Evolutionary conservation across 2,329 filamentous ascomycete species (phyloP).

Genomic region (Penicillium sp.): DNA sequence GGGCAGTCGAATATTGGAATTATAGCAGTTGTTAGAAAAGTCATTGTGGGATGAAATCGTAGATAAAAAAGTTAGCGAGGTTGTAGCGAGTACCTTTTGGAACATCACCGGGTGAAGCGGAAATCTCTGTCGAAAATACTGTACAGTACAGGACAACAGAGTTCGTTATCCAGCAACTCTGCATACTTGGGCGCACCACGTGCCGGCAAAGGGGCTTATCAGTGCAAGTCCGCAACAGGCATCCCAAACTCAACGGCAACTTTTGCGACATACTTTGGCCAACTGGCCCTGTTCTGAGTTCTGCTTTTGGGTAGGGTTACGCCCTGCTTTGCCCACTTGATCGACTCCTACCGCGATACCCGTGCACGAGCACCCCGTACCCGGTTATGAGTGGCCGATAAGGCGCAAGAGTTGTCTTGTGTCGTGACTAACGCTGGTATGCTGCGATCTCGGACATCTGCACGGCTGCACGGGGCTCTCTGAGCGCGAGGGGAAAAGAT

Average conservation of each 20-base stretch:
- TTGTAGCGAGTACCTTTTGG: neutral
- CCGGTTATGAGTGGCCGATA: conserved; percentile 9
- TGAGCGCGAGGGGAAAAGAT: no score
- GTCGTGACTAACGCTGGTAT: no score
- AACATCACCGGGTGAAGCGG: neutral
- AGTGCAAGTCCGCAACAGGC: neutral
- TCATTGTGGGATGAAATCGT: neutral
- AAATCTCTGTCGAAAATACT: no score
- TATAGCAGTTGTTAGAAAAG: neutral
- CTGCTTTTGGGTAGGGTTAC: conserved; percentile 3
- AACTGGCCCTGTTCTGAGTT: no score
- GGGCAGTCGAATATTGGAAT: neutral
- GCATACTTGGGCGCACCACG: conserved; percentile 8
- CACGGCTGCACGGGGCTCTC: conserved; percentile 1
- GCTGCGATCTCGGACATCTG: conserved; percentile 12
- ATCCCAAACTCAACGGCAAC: neutral
- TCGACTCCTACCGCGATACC: neutral
- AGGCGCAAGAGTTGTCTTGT: neutral
- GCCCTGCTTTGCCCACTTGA: neutral
- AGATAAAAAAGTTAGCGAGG: conserved; percentile 6
- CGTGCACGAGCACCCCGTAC: conserved; percentile 4
- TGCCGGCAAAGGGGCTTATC: conserved; percentile 18
- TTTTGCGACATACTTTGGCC: no score
- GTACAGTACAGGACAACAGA: neutral
- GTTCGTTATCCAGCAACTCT: neutral